Evolutionary conservation across 2,329 filamentous ascomycete genomes (phyloP).

Genomic region (Aspergillus terreus): DNA sequence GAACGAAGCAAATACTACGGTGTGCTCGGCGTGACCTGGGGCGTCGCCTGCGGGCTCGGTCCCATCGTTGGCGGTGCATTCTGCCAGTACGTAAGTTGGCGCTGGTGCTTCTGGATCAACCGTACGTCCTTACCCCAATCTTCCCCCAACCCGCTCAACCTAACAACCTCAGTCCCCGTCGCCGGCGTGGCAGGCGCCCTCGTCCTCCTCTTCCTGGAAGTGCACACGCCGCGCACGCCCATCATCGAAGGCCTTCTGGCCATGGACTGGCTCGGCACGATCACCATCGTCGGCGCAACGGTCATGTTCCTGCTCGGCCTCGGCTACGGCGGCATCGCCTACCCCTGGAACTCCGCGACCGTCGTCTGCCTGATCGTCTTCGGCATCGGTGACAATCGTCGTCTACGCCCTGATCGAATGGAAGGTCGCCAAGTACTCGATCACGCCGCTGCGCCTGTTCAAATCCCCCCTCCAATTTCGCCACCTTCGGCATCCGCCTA

Average conservation of each 20-base stretch:
- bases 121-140: conserved; percentile 18
- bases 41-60: conserved; percentile 45
- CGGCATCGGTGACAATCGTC: conserved; percentile 54
- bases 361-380: conserved; percentile 74
- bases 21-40: conserved; percentile 24
- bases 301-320: conserved; percentile 56
- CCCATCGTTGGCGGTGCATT: conserved; percentile 33
- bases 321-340: conserved; percentile 65
- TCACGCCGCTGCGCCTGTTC: conserved; percentile 69
- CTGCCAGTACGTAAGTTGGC: conserved; percentile 51
- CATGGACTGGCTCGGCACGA: conserved; percentile 57
- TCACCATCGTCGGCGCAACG: conserved; percentile 61
- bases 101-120: conserved; percentile 57
- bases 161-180: conserved; percentile 43
- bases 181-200: conserved; percentile 55
- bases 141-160: neutral
- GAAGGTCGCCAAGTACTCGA: conserved; percentile 66
- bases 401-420: conserved; percentile 69
- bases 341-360: conserved; percentile 68
- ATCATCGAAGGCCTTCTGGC: conserved; percentile 26
- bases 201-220: conserved; percentile 53
- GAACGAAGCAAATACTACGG: conserved; percentile 12
- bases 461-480: conserved; percentile 55
- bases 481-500: conserved; percentile 59
- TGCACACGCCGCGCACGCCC: conserved; percentile 37